Percentiles rank a stretch among this genome's conserved stretches.
Evolutionary conservation across 73 alveolate genomes (phyloP).

Genomic region (Paramecium octaurelia): DNA sequence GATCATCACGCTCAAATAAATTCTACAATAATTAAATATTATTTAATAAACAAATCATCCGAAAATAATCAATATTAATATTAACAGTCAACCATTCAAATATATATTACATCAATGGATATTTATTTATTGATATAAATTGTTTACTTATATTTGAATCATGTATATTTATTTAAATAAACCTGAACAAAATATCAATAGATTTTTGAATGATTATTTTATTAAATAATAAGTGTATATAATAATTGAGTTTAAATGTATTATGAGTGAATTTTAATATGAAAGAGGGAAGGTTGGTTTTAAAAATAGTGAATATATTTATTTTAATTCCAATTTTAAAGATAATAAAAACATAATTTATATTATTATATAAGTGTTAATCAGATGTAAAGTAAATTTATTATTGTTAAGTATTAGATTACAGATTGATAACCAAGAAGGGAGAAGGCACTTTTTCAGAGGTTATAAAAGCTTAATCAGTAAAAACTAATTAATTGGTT

Average conservation of each 20-base stretch:
- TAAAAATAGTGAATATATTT: neutral
- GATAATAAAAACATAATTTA: neutral
- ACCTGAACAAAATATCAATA: neutral
- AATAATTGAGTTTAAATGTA: neutral
- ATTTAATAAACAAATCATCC: neutral
- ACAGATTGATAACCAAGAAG: slow-evolving; percentile 74
- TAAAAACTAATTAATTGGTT: slow-evolving; percentile 86
- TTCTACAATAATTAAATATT: neutral
- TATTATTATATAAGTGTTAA: neutral
- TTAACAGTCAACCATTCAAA: too few relatives aligned
- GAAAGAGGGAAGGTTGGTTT: neutral
- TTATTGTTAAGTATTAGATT: slow-evolving; percentile 40
- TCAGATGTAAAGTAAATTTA: neutral
- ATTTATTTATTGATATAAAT: too few relatives aligned
- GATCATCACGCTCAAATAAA: neutral
- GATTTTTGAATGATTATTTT: neutral
- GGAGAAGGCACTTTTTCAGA: slow-evolving; percentile 99
- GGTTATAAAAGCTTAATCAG: slow-evolving; percentile 95
- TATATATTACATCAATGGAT: too few relatives aligned
- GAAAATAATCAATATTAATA: too few relatives aligned
- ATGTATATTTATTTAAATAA: too few relatives aligned
- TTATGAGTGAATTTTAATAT: neutral
- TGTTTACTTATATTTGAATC: neutral
- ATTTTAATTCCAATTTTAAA: neutral
- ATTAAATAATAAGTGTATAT: too few relatives aligned